phyloP scores from a whole-genome alignment of 768 basidiomycete genomes.

The Megacollybia marginata region DNA sequence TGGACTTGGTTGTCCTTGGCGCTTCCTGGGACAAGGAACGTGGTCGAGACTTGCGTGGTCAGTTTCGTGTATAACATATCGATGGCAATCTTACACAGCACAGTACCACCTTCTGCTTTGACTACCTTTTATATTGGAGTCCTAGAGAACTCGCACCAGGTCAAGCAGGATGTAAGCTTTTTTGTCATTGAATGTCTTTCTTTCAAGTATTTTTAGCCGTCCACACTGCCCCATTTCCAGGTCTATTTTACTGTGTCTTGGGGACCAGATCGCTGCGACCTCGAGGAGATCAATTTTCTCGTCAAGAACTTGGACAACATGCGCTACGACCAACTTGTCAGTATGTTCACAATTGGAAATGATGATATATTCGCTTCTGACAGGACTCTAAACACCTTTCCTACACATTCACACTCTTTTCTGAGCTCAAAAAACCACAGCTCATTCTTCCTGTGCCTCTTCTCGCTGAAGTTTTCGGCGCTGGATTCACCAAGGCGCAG shows the following conservation, averaged over 20 bases:
- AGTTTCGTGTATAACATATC: background rate
- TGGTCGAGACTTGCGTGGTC: constrained; percentile 66
- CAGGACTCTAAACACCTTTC: constrained; percentile 26
- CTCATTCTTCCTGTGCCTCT: constrained; percentile 56
- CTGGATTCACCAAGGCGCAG: constrained; percentile 72
- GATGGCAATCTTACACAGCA: constrained; percentile 1
- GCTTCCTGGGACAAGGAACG: constrained; percentile 77
- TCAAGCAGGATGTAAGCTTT: constrained; percentile 30
- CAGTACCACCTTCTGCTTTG: constrained; percentile 63
- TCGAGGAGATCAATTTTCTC: constrained; percentile 69
- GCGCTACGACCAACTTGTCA: constrained; percentile 18
- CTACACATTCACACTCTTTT: constrained; percentile 48
- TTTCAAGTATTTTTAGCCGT: constrained; percentile 23
- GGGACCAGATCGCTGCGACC: constrained; percentile 55
- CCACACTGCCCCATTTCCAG: constrained; percentile 52
- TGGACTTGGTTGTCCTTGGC: constrained; percentile 74
- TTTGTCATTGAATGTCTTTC: background rate
- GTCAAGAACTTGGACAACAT: constrained; percentile 40
- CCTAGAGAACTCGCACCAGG: constrained; percentile 40
- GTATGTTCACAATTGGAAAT: background rate
- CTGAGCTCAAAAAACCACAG: constrained; percentile 41
- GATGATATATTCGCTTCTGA: constrained; percentile 1
- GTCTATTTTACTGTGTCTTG: constrained; percentile 74
- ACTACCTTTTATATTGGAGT: constrained; percentile 81
- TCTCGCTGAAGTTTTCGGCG: constrained; percentile 70